A percentile compares a stretch with the other conserved stretches of the same genome.
These are phyloP conservation scores for Ustilago vetiveriae DNA, from an alignment of 1,284 basidiomycete species.

Conservation along the genomic window DNA sequence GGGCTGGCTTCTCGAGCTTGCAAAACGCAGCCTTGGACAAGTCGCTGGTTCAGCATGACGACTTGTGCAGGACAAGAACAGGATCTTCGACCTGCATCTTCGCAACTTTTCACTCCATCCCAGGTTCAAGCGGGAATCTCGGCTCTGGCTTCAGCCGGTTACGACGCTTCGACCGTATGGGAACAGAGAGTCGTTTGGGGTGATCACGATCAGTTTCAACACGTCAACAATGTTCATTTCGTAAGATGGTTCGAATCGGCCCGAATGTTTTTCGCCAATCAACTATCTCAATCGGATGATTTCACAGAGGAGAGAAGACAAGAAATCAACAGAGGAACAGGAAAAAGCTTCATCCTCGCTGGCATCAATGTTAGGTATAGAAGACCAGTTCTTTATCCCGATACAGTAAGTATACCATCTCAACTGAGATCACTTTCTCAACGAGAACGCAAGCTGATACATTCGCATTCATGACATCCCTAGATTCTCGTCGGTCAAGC, in stretches of 20 bases:
- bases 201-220: constrained; percentile 56
- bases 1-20: too few species aligned
- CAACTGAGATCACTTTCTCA: too few species aligned
- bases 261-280: constrained; percentile 51
- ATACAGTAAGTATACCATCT: constrained; percentile 27
- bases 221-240: constrained; percentile 63
- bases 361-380: constrained; percentile 57
- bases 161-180: constrained; percentile 23
- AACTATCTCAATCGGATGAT: not conserved
- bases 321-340: constrained; percentile 45
- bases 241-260: constrained; percentile 58
- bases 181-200: constrained; percentile 56
- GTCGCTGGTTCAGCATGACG: not conserved
- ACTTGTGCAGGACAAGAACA: not conserved
- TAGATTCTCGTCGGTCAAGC: constrained; percentile 53
- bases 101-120: constrained; percentile 1
- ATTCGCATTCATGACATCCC: too few species aligned
- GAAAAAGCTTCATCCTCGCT: constrained; percentile 55
- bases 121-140: constrained; percentile 16
- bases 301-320: constrained; percentile 21
- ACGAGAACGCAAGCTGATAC: too few species aligned
- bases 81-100: constrained; percentile 17
- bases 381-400: constrained; percentile 53
- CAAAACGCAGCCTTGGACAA: too few species aligned
- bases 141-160: constrained; percentile 9